These are phyloP conservation scores for Sisymbrium irio DNA, from an alignment of 345 rosid genomes.

Conservation along the genomic window DNA sequence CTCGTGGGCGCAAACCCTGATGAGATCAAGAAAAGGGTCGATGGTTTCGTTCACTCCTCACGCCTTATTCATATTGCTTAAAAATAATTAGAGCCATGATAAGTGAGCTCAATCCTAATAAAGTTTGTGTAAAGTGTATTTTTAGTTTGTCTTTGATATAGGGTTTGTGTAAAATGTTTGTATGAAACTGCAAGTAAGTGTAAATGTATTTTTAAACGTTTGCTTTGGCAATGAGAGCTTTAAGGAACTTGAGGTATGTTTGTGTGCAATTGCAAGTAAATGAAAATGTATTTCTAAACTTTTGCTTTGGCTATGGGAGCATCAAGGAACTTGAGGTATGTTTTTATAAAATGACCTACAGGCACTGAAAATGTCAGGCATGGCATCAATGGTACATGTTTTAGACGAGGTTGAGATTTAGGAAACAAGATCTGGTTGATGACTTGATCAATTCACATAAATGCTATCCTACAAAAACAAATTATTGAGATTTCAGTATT, in stretches of 20 bases:
- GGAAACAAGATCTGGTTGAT: neutral
- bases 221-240: neutral
- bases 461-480: neutral
- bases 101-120: neutral
- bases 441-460: neutral
- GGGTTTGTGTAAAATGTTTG: neutral
- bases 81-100: neutral
- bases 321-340: neutral
- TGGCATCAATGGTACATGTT: neutral
- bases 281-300: neutral
- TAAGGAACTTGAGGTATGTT: neutral
- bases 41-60: slow-evolving; percentile 56
- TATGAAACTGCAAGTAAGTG: neutral
- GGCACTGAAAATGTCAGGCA: neutral
- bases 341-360: neutral
- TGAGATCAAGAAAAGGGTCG: slow-evolving; percentile 80
- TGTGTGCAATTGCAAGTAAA: no score
- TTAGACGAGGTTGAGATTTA: neutral
- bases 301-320: neutral
- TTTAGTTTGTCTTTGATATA: slow-evolving; percentile 9
- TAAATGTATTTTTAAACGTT: neutral
- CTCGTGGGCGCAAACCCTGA: slow-evolving; percentile 89
- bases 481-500: neutral
- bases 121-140: slow-evolving; percentile 15
- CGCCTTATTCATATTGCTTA: slow-evolving; percentile 30